phyloP scores from a whole-genome alignment of 2,329 filamentous ascomycete species.

The Ceratocystis alfenasii region DNA sequence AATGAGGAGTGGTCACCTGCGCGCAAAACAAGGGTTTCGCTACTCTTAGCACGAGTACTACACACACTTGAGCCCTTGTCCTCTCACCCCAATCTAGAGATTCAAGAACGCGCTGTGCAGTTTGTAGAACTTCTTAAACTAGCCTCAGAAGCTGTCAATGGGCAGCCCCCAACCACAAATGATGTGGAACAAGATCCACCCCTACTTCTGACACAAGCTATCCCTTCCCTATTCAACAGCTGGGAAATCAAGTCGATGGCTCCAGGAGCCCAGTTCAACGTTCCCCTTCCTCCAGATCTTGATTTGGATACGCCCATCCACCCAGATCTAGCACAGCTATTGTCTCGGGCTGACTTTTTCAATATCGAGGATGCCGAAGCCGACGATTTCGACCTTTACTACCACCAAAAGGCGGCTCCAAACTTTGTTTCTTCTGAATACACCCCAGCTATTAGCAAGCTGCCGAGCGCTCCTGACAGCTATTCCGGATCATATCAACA shows the following conservation, averaged over 20 bases:
- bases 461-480: conserved; percentile 37
- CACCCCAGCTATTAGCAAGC: conserved; percentile 42
- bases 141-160: conserved; percentile 66
- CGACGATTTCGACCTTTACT: conserved; percentile 57
- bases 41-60: conserved; percentile 71
- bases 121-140: conserved; percentile 82
- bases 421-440: conserved; percentile 39
- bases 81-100: conserved; percentile 75
- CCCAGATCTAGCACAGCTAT: conserved; percentile 52
- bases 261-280: conserved; percentile 66
- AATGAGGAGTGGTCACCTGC: conserved; percentile 57
- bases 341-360: conserved; percentile 46
- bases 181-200: conserved; percentile 55
- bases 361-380: conserved; percentile 42
- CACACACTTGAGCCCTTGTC: conserved; percentile 69
- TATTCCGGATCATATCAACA: conserved; percentile 42
- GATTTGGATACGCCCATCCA: conserved; percentile 78
- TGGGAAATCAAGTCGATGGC: conserved; percentile 90
- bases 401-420: conserved; percentile 44
- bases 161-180: conserved; percentile 47
- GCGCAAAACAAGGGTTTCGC: conserved; percentile 59
- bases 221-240: conserved; percentile 75
- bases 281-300: conserved; percentile 63
- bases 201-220: conserved; percentile 75
- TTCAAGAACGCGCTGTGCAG: conserved; percentile 88